Conservation (phyloP, 257 asterid genomes). For the Solanum chmielewskii region DNA sequence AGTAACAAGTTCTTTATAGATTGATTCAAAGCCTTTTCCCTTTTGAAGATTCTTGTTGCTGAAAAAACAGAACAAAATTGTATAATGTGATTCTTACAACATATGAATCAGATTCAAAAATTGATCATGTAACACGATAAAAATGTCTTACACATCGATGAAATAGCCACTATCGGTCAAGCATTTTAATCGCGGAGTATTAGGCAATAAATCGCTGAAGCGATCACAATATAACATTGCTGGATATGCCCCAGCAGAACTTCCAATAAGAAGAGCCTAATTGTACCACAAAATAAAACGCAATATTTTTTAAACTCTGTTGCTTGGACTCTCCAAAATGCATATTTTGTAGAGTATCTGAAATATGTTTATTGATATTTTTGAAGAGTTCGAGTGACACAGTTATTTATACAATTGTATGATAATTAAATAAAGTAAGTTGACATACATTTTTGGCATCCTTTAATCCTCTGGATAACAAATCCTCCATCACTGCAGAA, state of each 20-base stretch:
- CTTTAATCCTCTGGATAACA: not conserved
- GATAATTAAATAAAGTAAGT: not conserved
- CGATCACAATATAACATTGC: not conserved
- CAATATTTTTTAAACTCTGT: not conserved
- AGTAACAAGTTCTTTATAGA: not conserved
- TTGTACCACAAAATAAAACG: not conserved
- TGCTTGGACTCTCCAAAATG: too few species aligned
- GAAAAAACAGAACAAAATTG: not conserved
- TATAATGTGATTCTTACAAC: not conserved
- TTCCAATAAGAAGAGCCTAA: not conserved
- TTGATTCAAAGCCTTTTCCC: not conserved
- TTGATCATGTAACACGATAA: not conserved
- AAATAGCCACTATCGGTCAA: not conserved
- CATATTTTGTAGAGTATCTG: too few species aligned
- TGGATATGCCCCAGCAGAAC: not conserved
- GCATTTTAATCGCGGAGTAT: not conserved
- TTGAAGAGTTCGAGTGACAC: accelerated
- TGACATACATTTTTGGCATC: not conserved
- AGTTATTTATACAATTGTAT: not conserved
- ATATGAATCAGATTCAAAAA: not conserved
- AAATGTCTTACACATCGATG: not conserved
- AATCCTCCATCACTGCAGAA: not conserved
- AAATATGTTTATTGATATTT: too few species aligned
- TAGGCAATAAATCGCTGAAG: not conserved
- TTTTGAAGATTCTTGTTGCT: not conserved